Conservation (phyloP, 139 green algal genomes). For the Chlorella sp. region DNA sequence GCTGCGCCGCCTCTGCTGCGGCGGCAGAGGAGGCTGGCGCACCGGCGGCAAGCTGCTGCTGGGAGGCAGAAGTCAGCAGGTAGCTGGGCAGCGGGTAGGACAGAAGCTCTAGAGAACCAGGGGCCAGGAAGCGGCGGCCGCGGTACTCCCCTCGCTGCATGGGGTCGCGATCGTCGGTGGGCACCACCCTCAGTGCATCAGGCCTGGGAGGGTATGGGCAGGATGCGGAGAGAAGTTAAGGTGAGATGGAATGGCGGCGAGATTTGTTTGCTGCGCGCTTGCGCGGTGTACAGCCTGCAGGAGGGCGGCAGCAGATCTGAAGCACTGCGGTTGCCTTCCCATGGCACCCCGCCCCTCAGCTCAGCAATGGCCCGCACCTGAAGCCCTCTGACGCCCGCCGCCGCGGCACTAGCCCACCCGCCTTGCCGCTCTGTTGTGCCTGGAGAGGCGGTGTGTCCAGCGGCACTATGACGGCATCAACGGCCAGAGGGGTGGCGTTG, state of each 20-base stretch:
- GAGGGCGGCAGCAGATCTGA: too few relatives aligned
- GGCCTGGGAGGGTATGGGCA: too few relatives aligned
- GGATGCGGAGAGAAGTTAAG: too few relatives aligned
- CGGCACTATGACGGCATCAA: conserved; percentile 62
- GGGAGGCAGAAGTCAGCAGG: background rate
- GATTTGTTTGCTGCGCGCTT: too few relatives aligned
- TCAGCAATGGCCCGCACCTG: background rate
- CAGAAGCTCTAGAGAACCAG: conserved; percentile 71
- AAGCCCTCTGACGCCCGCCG: background rate
- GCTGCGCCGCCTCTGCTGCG: background rate
- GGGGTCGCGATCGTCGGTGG: background rate
- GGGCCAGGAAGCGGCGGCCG: conserved; percentile 30
- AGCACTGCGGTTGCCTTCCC: too few relatives aligned
- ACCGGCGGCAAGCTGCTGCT: conserved; percentile 8
- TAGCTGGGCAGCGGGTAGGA: conserved; percentile 56
- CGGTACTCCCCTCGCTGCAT: conserved; percentile 5
- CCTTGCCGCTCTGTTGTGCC: background rate
- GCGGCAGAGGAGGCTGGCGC: background rate
- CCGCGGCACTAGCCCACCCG: too few relatives aligned
- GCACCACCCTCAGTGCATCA: background rate
- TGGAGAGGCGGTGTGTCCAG: background rate
- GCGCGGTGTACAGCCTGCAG: too few relatives aligned
- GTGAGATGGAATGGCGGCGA: too few relatives aligned
- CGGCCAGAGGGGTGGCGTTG: conserved; percentile 76
- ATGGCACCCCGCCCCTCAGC: too few relatives aligned